phyloP scores from a whole-genome alignment of 805 yeast genomes.

The Wickerhamia fluorescens region DNA sequence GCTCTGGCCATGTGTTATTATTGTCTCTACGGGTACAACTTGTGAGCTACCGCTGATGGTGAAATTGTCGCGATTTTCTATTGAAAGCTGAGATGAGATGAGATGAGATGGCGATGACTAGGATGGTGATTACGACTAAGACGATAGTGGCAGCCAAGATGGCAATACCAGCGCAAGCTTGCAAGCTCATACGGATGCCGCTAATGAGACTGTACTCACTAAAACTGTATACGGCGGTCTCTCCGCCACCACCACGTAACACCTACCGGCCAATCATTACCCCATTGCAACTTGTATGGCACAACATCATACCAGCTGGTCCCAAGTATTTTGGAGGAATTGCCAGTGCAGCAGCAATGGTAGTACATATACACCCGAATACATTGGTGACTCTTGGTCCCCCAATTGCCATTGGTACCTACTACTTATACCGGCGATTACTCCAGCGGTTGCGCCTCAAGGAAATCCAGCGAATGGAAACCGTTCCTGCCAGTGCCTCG shows the following conservation, averaged over 20 bases:
- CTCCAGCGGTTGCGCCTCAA: slow-evolving; percentile 7
- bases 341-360: slow-evolving; percentile 16
- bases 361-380: slow-evolving; percentile 32
- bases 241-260: slow-evolving; percentile 30
- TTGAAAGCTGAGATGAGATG: no score
- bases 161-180: no score
- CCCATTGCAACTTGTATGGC: slow-evolving; percentile 20
- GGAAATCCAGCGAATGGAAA: slow-evolving; percentile 11
- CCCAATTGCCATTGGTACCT: slow-evolving; percentile 24
- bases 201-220: no score
- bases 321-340: slow-evolving; percentile 24
- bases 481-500: slow-evolving; percentile 3
- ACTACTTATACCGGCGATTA: slow-evolving; percentile 13
- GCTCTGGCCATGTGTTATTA: slow-evolving; percentile 28
- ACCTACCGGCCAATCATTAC: slow-evolving; percentile 20
- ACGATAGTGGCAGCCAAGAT: no score
- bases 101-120: neutral
- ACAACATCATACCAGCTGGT: slow-evolving; percentile 16
- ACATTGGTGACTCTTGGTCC: slow-evolving; percentile 29
- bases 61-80: no score
- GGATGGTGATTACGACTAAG: neutral
- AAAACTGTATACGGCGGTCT: no score
- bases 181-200: no score
- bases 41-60: no score
- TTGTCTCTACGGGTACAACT: no score